Base-by-base conservation (phyloP, 768 basidiomycete species). In the Termitomyces sp. region DNA sequence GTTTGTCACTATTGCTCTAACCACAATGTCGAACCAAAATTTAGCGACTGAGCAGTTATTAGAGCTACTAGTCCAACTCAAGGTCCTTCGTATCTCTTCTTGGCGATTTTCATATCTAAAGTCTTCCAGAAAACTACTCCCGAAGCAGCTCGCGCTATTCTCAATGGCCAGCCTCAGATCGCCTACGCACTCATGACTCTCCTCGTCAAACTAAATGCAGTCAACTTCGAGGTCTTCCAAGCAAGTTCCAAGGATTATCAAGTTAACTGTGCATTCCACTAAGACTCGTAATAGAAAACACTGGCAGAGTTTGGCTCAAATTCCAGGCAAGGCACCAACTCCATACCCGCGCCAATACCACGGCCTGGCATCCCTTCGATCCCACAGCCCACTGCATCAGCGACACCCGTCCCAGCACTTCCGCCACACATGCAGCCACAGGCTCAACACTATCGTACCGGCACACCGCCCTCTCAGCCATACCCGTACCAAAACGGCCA, bases 221-320 rank as follows among this genome's bases (percentile, higher is more conserved):
- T 91, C 39, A 84, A 90, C 52, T 77, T 88, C 50, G 85, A 90
- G 47, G 88, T 90, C 7, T 83, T 91, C 63, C 88, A 90, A 76
- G 89, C 89, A 59, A 42, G 75, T 46, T 36, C 34, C 5, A 33
- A 4, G 45, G 31, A 20, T 0, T 8, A 20, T 34, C 31, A 33
- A 27, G 33, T 52, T 15, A 18, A 42, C 18, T 18, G n/a, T 49
- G 2, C 30, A 34, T 44, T 39, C 12, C 16, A 34, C 20, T 57
- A 42, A 37, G 24, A 24, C 30, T 11, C 8, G 49, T 34, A 22
- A 33, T 52, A 82, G 88, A 87, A 84, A 85, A 88, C 81, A 6
- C 69, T 89, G 22, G 80, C 87, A 18, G 76, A 84, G 13, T 87
- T 77, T 58, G 77, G 55, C 68, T 53, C 67, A 67, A 57, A 54